Evolutionary conservation across 805 yeast genomes (phyloP), one percentile per base, ranked within the genome.

Genomic region (Schwanniomyces sp.): DNA sequence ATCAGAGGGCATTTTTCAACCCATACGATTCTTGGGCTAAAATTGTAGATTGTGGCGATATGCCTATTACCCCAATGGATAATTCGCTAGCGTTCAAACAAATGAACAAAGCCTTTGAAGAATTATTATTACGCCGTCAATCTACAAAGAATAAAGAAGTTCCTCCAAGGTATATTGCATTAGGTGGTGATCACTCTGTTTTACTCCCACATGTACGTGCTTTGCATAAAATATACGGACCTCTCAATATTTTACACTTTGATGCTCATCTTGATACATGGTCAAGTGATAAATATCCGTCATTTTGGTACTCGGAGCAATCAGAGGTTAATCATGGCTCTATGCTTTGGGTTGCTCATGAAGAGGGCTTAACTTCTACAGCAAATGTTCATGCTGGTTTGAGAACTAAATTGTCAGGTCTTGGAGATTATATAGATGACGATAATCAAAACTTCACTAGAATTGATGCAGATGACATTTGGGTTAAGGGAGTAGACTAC

Each of bases 221-320:
- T 0, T 71, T 86, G 47, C 62, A 79, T 50, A 69, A 79, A 44
- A 57, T 78, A 17, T 80, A 88, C 58, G 94, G 92, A 1, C 81
- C 81, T 16, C 66, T 88, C 43, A 81, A 88, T 18, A 82, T 88
- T 32, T 79, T 88, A 47, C 96, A 88, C 65, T 86, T 88, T 55
- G 96, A 88, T 61, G 92, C 94, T 11, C 95, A 88, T 67, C 74
- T 88, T 54, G 95, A 88, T 63, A 88, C 95, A 5, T 79, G 91
- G 92, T 63, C 82, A 52, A 94, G 95, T 9, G 74, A 79, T 50
- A 78, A 82, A 61, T 87, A 86, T 59, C 86, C 88, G 21, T 69
- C 82, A 14, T 79, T 75, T 58, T 80, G 85, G 85, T 73, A 71
- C 55, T 71, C 81, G n/a, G 75, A 76, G 32, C 78, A 76, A 55